Evolutionary conservation across 371 early-diverging fungal species (phyloP).

Genomic region (Mortierella sp.): DNA sequence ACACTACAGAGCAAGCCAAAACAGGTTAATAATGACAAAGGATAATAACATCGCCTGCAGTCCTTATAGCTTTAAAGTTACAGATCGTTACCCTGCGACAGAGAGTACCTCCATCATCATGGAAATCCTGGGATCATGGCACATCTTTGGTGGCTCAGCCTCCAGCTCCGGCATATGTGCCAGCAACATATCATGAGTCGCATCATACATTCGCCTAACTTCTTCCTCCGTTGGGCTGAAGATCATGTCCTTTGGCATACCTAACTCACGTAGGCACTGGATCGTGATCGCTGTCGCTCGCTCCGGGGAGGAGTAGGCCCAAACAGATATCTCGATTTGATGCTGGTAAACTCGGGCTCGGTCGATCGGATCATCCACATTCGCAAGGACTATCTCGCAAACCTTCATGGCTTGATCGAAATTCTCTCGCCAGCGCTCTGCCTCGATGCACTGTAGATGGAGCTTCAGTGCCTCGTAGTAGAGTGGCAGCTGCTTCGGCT

Average conservation of each 20-base stretch:
- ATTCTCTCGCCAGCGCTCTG: conserved; percentile 50
- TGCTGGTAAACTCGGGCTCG: conserved; percentile 43
- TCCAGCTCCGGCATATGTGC: conserved; percentile 24
- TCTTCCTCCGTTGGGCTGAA: conserved; percentile 33
- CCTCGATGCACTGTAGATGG: conserved; percentile 50
- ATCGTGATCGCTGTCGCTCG: conserved; percentile 26
- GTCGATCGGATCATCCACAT: conserved; percentile 37
- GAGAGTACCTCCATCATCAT: conserved; percentile 49
- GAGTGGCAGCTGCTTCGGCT: conserved; percentile 2
- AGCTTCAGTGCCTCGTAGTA: conserved; percentile 41
- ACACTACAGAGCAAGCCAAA: conserved; percentile 2
- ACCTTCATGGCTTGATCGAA: conserved; percentile 46
- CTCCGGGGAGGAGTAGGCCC: conserved; percentile 32
- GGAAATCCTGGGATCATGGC: conserved; percentile 28
- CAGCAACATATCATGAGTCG: conserved; percentile 29
- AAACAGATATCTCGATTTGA: conserved; percentile 52
- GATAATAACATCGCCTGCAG: no score
- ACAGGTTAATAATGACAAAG: neutral
- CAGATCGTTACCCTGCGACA: conserved; percentile 18
- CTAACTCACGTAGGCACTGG: conserved; percentile 38
- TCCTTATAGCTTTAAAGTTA: no score
- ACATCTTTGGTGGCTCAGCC: conserved; percentile 17
- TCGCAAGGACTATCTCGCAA: conserved; percentile 33
- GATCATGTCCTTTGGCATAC: conserved; percentile 10
- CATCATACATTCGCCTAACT: conserved; percentile 17